These are phyloP conservation scores for Fusarium oligoseptatum DNA, from an alignment of 2,329 filamentous ascomycete genomes.

Conservation along the genomic window DNA sequence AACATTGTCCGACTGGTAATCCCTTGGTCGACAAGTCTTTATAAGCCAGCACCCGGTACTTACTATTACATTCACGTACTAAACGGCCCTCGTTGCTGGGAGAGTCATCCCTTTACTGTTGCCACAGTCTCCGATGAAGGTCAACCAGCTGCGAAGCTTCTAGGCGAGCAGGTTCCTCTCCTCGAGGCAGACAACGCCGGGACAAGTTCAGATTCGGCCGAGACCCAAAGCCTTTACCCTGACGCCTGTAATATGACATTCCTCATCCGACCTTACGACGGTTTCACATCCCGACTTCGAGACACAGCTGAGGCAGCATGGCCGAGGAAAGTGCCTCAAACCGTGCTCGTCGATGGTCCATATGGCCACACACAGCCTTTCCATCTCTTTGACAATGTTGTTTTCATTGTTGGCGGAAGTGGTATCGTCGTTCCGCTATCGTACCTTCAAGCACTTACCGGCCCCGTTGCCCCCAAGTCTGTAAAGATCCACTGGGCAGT, in stretches of 20 bases:
- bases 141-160: constrained; percentile 29
- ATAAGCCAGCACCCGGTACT: constrained; percentile 55
- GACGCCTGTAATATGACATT: constrained; percentile 52
- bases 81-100: constrained; percentile 57
- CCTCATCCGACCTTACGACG: constrained; percentile 60
- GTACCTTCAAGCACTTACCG: constrained; percentile 51
- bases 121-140: constrained; percentile 47
- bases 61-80: constrained; percentile 62
- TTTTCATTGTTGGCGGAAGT: constrained; percentile 61
- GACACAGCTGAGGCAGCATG: constrained; percentile 46
- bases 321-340: constrained; percentile 45
- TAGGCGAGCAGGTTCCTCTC: constrained; percentile 51
- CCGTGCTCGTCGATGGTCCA: constrained; percentile 59
- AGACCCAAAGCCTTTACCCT: neutral
- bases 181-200: constrained; percentile 39
- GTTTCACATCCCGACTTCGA: constrained; percentile 57
- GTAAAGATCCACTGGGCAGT: constrained; percentile 60
- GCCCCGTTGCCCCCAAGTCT: constrained; percentile 26
- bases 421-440: constrained; percentile 59
- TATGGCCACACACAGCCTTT: constrained; percentile 59
- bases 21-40: constrained; percentile 51
- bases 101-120: constrained; percentile 65
- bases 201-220: neutral
- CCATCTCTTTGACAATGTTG: constrained; percentile 53
- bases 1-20: constrained; percentile 59